Evolutionary conservation across 306 rosid species (phyloP).

Genomic region (Herpetospermum pedunculosum): DNA sequence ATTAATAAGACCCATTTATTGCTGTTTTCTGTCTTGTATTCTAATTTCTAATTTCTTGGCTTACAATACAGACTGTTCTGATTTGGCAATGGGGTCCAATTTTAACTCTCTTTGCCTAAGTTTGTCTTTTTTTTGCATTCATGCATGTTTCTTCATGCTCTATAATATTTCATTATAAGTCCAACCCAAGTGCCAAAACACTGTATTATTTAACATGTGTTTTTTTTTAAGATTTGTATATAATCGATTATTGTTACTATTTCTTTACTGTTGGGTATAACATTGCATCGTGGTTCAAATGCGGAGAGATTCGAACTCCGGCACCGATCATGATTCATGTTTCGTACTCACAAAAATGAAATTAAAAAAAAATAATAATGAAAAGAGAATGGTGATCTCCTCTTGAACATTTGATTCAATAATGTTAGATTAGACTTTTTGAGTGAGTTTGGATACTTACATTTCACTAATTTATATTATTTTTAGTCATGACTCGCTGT

Average conservation of each 20-base stretch:
- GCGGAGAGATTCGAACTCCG: background rate
- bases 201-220: background rate
- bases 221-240: background rate
- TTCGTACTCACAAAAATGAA: background rate
- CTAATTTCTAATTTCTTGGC: background rate
- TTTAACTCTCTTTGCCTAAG: background rate
- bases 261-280: background rate
- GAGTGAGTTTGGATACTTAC: no score
- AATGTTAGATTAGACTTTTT: no score
- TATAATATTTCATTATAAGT: background rate
- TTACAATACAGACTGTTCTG: constrained; percentile 6
- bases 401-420: background rate
- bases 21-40: background rate
- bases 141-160: background rate
- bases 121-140: background rate
- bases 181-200: background rate
- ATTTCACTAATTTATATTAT: no score
- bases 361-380: no score
- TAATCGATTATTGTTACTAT: background rate
- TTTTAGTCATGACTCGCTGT: no score
- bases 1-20: constrained; percentile 3
- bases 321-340: background rate
- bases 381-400: no score
- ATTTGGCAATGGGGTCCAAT: constrained; percentile 4
- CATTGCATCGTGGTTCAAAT: background rate